Base-by-base conservation (phyloP, 169 alveolate species). In the Miamiensis avidus region DNA sequence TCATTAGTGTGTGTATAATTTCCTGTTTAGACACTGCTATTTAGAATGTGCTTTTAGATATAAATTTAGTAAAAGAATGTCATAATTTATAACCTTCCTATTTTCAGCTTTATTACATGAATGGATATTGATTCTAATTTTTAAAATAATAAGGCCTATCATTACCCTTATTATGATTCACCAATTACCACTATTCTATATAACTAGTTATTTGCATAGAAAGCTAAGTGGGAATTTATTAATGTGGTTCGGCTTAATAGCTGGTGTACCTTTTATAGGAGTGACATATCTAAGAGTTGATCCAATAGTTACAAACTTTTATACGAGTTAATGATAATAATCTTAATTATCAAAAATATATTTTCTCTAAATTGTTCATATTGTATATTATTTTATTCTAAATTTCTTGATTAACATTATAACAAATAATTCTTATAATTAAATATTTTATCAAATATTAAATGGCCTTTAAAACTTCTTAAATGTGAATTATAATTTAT, bases 91-190 rank as follows among this genome's bases (percentile, higher is more conserved):
- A 32, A 93, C 97, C 4, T 92, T 93, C 76, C 82, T 91, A 25
- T 95, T 95, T 78, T 91, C 95, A 65, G 96, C 96, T 0, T 78
- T 92, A 11, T 86, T 92, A 31, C 97, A 95, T 81, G 96, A 95
- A 74, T 94, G 85, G 94, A 74, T 34, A 11, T 49, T 49, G 20
- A 49, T 49, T 11, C 20, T 49, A 49, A 11, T 4, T 20, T 49
- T 49, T 49, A 49, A 49, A 49, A 49, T 49, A 11, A 20, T 49
- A 49, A 49, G 69, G 20, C 69, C 69, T 20, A 49, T 49, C 69
- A 49, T 49, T 11, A 49, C 69, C 20, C 69, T 49, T 11, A 11
- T 4, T 49, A 49, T 49, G 69, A 4, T 49, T 11, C 20, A 49
- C 4, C 20, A 49, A 49, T 11, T 49, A 49, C 69, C 69, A 11